A percentile compares a stretch with the other conserved stretches of the same genome.
Evolutionary conservation across 2,329 filamentous ascomycete genomes (phyloP).

Genomic region (Fusarium keratoplasticum): DNA sequence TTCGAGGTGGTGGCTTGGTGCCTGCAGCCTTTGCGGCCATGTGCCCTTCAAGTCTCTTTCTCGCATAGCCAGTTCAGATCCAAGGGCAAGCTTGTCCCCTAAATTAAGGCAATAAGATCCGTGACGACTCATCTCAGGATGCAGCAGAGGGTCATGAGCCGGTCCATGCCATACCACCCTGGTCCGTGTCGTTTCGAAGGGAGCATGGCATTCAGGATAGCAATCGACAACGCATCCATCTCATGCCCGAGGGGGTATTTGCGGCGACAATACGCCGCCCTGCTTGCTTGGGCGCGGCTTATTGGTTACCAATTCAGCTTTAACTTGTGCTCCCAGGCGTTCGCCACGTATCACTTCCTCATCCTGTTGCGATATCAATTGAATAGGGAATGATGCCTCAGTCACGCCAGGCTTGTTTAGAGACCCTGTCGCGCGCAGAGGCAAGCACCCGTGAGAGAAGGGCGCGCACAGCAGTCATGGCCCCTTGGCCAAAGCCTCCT

Average conservation of each 20-base stretch:
- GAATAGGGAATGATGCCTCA: not conserved
- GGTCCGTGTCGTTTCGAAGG: not conserved
- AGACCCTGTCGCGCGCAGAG: constrained; percentile 27
- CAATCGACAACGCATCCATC: not conserved
- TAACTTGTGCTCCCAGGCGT: constrained; percentile 28
- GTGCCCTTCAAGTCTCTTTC: not conserved
- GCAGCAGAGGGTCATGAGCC: not conserved
- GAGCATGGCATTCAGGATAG: not conserved
- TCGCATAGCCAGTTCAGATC: not conserved
- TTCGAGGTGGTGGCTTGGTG: not conserved
- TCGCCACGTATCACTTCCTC: constrained; percentile 32
- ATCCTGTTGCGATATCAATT: constrained; percentile 5
- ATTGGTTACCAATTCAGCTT: constrained; percentile 42
- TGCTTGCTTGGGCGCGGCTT: constrained; percentile 7
- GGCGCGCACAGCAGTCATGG: constrained; percentile 32
- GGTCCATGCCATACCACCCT: not conserved
- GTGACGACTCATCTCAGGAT: not conserved
- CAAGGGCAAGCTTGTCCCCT: not conserved
- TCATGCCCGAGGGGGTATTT: constrained; percentile 2
- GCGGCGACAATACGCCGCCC: constrained; percentile 3
- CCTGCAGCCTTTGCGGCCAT: not conserved
- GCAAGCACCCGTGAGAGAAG: constrained; percentile 30
- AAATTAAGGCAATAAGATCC: not conserved
- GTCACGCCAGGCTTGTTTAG: constrained; percentile 2
- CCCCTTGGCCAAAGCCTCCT: constrained; percentile 16